Percentiles rank a stretch among this genome's conserved stretches.
Evolutionary conservation across 306 rosid species (phyloP).

Genomic region (Gastrolobium villosum): DNA sequence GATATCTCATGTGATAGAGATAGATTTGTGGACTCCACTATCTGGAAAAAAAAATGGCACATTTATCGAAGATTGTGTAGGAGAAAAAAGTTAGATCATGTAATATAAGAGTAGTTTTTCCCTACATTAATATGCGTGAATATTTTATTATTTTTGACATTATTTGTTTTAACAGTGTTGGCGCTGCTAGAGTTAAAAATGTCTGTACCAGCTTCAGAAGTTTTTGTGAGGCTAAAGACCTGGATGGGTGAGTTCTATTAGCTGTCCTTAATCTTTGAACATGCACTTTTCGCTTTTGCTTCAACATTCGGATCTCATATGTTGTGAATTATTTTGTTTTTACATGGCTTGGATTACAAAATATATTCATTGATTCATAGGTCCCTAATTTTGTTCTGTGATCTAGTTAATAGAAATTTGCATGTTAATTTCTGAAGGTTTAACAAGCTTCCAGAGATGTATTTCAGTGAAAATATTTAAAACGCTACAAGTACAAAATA

Average conservation of each 20-base stretch:
- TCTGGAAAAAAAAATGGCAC: too few species aligned
- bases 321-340: slow-evolving; percentile 6
- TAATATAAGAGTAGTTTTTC: too few species aligned
- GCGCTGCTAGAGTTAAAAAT: slow-evolving; percentile 74
- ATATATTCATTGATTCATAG: slow-evolving; percentile 13
- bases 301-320: background rate
- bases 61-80: too few species aligned
- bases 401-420: background rate
- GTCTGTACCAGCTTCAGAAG: slow-evolving; percentile 65
- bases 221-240: slow-evolving; percentile 70
- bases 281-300: background rate
- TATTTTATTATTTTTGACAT: slow-evolving; percentile 12
- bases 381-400: background rate
- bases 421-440: slow-evolving; percentile 37
- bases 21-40: too few species aligned
- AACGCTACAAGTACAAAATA: background rate
- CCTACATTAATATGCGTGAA: too few species aligned
- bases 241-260: slow-evolving; percentile 70
- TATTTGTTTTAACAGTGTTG: slow-evolving; percentile 63
- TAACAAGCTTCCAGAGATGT: background rate
- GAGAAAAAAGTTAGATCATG: too few species aligned
- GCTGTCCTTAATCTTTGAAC: slow-evolving; percentile 9
- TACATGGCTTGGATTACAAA: slow-evolving; percentile 17
- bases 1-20: too few species aligned
- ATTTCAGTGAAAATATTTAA: background rate